Conservation (phyloP, 805 yeast species). For the Suhomyces canberraensis region DNA sequence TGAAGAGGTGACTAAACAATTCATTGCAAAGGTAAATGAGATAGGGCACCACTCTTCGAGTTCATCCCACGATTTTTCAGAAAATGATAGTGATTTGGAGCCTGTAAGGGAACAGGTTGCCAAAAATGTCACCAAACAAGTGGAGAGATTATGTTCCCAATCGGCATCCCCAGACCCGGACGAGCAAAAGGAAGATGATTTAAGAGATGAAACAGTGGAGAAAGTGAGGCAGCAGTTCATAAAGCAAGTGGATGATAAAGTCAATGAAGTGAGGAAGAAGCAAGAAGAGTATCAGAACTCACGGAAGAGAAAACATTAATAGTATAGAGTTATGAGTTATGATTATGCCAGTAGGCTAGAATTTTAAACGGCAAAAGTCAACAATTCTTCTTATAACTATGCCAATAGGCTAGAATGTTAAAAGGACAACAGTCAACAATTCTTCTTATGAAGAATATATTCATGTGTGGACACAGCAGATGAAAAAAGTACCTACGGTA, state of each 20-base stretch:
- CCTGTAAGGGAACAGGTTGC: slow-evolving; percentile 29
- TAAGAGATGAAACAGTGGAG: slow-evolving; percentile 13
- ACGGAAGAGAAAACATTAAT: slow-evolving; percentile 3
- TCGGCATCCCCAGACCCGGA: slow-evolving; percentile 8
- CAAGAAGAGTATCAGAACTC: slow-evolving; percentile 4
- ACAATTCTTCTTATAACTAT: too few relatives aligned
- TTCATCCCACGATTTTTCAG: slow-evolving; percentile 15
- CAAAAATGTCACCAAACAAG: slow-evolving; percentile 29
- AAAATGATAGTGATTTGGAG: slow-evolving; percentile 14
- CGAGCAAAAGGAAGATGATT: neutral
- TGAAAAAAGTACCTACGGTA: too few relatives aligned
- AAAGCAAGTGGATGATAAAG: slow-evolving; percentile 26
- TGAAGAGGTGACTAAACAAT: slow-evolving; percentile 30
- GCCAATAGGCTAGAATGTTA: too few relatives aligned
- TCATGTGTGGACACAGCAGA: too few relatives aligned
- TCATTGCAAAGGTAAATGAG: slow-evolving; percentile 31
- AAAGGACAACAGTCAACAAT: too few relatives aligned
- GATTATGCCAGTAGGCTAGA: too few relatives aligned
- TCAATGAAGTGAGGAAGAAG: slow-evolving; percentile 13
- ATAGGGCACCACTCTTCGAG: slow-evolving; percentile 17
- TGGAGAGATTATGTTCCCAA: slow-evolving; percentile 11
- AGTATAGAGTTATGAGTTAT: neutral
- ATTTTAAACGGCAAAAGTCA: too few relatives aligned
- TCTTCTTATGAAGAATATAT: too few relatives aligned
- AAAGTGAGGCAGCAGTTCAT: slow-evolving; percentile 23